Evolutionary conservation across 2,329 filamentous ascomycete genomes (phyloP).

Genomic region (Pseudogymnoascus sp.): DNA sequence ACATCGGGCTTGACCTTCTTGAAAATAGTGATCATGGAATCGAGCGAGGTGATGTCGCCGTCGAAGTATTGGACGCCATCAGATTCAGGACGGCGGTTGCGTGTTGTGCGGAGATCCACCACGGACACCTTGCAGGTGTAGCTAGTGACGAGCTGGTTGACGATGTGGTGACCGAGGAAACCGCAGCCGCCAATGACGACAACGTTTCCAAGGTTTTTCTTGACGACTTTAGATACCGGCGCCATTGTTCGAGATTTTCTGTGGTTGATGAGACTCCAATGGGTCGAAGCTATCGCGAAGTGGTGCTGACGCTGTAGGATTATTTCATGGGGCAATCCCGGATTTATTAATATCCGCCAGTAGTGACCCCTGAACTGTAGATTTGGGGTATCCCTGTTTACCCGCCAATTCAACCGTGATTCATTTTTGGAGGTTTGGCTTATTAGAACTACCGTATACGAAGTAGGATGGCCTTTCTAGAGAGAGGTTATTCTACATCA

Average conservation of each 20-base stretch:
- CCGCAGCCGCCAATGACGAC: slow-evolving; percentile 77
- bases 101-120: slow-evolving; percentile 61
- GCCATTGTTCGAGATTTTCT: not conserved
- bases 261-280: slow-evolving; percentile 7
- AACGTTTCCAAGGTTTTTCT: slow-evolving; percentile 51
- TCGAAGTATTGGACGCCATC: slow-evolving; percentile 59
- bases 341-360: slow-evolving; percentile 7
- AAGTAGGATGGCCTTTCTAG: not conserved
- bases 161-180: slow-evolving; percentile 75
- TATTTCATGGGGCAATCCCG: slow-evolving; percentile 4
- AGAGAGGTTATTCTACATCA: not conserved
- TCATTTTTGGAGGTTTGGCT: not conserved
- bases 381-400: slow-evolving; percentile 3
- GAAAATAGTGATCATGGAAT: slow-evolving; percentile 55
- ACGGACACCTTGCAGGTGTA: slow-evolving; percentile 52
- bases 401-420: not conserved
- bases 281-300: slow-evolving; percentile 3
- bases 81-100: slow-evolving; percentile 52
- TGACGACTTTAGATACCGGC: slow-evolving; percentile 11
- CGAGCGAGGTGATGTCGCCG: slow-evolving; percentile 65
- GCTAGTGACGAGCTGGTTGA: slow-evolving; percentile 60
- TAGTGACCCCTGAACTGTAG: not conserved
- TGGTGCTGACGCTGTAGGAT: not conserved
- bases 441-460: not conserved
- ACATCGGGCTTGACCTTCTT: slow-evolving; percentile 62